phyloP scores from a whole-genome alignment of 2,329 filamentous ascomycete genomes.

The Arthrocladium fulminans region DNA sequence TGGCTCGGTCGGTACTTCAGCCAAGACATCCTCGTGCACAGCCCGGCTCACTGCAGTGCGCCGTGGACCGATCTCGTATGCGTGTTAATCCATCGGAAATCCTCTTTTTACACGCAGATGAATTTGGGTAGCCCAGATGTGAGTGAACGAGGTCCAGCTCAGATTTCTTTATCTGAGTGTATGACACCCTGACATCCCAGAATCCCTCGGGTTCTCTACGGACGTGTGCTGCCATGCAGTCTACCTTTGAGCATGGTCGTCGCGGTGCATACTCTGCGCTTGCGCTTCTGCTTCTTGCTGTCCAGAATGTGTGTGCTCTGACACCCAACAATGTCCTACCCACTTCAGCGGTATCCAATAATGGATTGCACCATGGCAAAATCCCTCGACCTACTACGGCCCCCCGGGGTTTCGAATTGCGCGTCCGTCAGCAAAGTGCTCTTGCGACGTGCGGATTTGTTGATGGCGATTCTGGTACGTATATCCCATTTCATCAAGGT shows the following conservation, averaged over 20 bases:
- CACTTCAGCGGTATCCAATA: neutral
- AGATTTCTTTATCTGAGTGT: too few relatives aligned
- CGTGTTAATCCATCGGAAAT: too few relatives aligned
- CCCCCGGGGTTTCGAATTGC: neutral
- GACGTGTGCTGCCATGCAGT: too few relatives aligned
- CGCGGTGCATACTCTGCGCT: too few relatives aligned
- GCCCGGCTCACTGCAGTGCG: neutral
- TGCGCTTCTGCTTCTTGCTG: neutral
- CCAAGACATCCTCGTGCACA: neutral
- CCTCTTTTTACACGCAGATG: too few relatives aligned
- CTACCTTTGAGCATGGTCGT: too few relatives aligned
- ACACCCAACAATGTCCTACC: neutral
- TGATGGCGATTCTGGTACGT: slow-evolving; percentile 7
- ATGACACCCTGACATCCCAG: too few relatives aligned
- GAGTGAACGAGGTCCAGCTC: too few relatives aligned
- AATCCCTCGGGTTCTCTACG: too few relatives aligned
- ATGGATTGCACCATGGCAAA: neutral
- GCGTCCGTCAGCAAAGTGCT: neutral
- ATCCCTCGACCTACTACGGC: neutral
- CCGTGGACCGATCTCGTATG: too few relatives aligned
- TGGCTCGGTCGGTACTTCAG: neutral
- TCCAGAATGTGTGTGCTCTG: neutral
- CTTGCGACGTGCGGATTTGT: slow-evolving; percentile 8
- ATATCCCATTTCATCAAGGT: neutral
- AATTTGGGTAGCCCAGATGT: too few relatives aligned